Percentiles rank a stretch among this genome's conserved stretches.
phyloP scores from a whole-genome alignment of 805 yeast species.

The Pichia membranifaciens region DNA sequence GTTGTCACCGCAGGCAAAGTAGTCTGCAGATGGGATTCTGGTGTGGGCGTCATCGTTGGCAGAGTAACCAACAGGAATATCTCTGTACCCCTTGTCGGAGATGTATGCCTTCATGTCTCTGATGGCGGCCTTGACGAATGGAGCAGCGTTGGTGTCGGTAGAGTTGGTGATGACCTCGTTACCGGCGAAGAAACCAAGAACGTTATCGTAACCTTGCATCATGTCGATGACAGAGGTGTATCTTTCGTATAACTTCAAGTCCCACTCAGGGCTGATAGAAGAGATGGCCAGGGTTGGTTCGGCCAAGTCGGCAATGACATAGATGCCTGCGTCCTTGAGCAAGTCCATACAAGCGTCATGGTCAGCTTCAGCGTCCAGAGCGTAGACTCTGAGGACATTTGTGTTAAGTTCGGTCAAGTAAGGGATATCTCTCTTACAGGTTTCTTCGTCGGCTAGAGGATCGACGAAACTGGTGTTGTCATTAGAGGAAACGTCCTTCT shows the following conservation, averaged over 20 bases:
- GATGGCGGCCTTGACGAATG: slow-evolving; percentile 77
- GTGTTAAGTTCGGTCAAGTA: slow-evolving; percentile 58
- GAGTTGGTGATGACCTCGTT: slow-evolving; percentile 71
- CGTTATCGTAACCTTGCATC: slow-evolving; percentile 64
- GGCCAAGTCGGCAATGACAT: slow-evolving; percentile 73
- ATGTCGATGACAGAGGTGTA: slow-evolving; percentile 65
- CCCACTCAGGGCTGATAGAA: slow-evolving; percentile 61
- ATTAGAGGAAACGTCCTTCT: slow-evolving; percentile 53
- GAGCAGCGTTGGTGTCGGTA: slow-evolving; percentile 67
- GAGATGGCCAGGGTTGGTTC: slow-evolving; percentile 60
- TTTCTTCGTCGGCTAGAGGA: slow-evolving; percentile 58
- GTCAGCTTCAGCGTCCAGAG: slow-evolving; percentile 56
- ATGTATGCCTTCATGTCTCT: slow-evolving; percentile 73
- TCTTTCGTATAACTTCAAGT: slow-evolving; percentile 53
- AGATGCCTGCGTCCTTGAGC: slow-evolving; percentile 69
- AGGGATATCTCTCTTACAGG: slow-evolving; percentile 72
- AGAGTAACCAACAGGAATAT: slow-evolving; percentile 80
- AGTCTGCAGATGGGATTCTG: slow-evolving; percentile 64
- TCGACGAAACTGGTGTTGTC: slow-evolving; percentile 48
- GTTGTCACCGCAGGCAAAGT: slow-evolving; percentile 67
- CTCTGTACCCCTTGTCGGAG: slow-evolving; percentile 58
- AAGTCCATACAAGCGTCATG: slow-evolving; percentile 65
- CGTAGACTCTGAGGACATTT: slow-evolving; percentile 72
- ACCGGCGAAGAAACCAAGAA: slow-evolving; percentile 81
- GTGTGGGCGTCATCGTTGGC: slow-evolving; percentile 69